Evolutionary conservation across 352 stramenopile genomes (phyloP), one percentile per base, ranked within the genome.

Genomic region (Albugo candida): DNA sequence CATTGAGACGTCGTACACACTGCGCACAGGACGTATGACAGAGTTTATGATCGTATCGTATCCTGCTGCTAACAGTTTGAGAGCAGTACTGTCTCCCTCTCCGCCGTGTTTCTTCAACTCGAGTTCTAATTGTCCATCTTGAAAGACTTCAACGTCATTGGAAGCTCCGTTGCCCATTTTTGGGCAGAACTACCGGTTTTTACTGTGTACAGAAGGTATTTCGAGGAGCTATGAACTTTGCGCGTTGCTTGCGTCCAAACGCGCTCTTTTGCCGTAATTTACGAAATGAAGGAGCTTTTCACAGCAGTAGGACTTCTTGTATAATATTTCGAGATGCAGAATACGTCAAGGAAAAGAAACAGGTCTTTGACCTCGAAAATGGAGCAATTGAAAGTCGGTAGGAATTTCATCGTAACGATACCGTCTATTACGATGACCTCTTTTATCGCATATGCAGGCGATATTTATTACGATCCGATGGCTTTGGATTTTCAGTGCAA

Each of bases 141-240:
- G 71, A 53, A 88, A 92, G 56, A 92, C 86, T 48, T 71, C 61
- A 57, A 91, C 84, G 49, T 83, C 71, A 6, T 46, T 67, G 1
- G 74, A 84, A 42, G 65, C 63, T 40, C 66, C 70, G 61, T 81
- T 84, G 48, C 76, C 76, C 76, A 88, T 88, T 24, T 41, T 43
- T 31, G 24, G 24, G 24, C 3, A 3, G 24, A 31, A 31, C 8
- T 31, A 31, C 24, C 24, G 24, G 24, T 31, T 31, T 31, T 31
- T 3, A 31, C 24, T 8, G 24, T 8, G 8, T 8, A 31, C 24
- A 31, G 24, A 31, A 3, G 24, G 24, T 31, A n/a, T n/a, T n/a
- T n/a, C n/a, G n/a, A 31, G 24, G 8, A 31, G 24, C 24, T 31
- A 10, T 3, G 24, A 31, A 31, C 24, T 31, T 8, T 31, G 8